A percentile compares a stretch with the other conserved stretches of the same genome.
These are phyloP conservation scores for Ophiostoma perfectum DNA, from an alignment of 2,329 filamentous ascomycete species.

Conservation along the genomic window DNA sequence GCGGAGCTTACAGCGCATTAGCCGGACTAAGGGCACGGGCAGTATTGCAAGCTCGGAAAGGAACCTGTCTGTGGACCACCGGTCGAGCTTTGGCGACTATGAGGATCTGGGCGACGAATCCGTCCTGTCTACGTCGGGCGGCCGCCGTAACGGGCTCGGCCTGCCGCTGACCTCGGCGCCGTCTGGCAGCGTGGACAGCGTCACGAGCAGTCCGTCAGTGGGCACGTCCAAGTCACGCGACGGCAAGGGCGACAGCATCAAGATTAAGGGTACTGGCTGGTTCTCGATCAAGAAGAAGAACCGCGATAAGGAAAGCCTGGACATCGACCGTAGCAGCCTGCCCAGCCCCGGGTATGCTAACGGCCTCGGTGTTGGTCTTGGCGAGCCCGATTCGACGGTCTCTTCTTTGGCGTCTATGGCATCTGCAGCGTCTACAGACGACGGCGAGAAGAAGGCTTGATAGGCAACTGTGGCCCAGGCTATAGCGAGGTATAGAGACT, in stretches of 20 bases:
- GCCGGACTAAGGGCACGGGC: conserved; percentile 46
- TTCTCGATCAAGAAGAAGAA: conserved; percentile 58
- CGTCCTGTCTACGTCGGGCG: conserved; percentile 18
- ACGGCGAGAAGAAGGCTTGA: conserved; percentile 19
- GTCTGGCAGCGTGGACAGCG: conserved; percentile 3
- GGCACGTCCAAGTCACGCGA: conserved; percentile 43
- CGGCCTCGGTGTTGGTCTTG: background rate
- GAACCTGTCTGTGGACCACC: conserved; percentile 47
- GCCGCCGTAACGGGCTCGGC: conserved; percentile 31
- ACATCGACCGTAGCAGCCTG: conserved; percentile 41
- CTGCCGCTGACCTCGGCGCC: conserved; percentile 15
- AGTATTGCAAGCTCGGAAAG: conserved; percentile 55
- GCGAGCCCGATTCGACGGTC: conserved; percentile 24
- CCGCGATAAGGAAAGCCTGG: conserved; percentile 52
- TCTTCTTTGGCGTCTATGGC: conserved; percentile 20
- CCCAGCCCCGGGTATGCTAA: conserved; percentile 10
- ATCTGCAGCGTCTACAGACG: conserved; percentile 15
- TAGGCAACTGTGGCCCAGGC: too few species aligned
- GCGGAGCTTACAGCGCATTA: conserved; percentile 54
- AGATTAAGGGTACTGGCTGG: conserved; percentile 41
- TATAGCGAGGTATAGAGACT: background rate
- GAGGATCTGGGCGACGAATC: conserved; percentile 48
- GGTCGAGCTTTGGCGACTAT: conserved; percentile 53
- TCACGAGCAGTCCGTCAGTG: conserved; percentile 48
- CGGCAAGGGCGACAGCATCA: conserved; percentile 32